Conservation (phyloP, 495 filamentous ascomycete genomes). For the Staphylotrichum tortipilum region DNA sequence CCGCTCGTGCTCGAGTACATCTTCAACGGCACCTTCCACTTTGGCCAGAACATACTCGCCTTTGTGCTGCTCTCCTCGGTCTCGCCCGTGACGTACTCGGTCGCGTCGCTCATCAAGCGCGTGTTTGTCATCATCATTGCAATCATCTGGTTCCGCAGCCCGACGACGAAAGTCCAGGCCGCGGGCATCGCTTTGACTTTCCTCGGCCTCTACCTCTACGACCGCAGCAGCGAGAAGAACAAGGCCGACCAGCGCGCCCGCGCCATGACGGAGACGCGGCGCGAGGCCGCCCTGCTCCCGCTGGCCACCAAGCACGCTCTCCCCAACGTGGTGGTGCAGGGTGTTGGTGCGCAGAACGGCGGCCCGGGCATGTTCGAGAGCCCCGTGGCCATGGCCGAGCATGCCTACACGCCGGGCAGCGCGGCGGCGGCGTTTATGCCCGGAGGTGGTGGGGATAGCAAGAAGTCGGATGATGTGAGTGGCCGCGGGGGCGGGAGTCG, state of each 20-base stretch:
- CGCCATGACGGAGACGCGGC: slow-evolving; percentile 35
- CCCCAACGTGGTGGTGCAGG: not conserved
- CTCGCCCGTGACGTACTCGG: slow-evolving; percentile 93
- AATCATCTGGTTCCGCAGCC: slow-evolving; percentile 90
- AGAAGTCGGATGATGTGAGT: slow-evolving; percentile 51
- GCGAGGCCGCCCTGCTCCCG: slow-evolving; percentile 58
- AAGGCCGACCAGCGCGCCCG: slow-evolving; percentile 67
- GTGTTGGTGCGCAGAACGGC: slow-evolving; percentile 6
- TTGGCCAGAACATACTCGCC: slow-evolving; percentile 90
- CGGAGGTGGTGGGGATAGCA: slow-evolving; percentile 29
- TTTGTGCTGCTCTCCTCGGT: slow-evolving; percentile 87
- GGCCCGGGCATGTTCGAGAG: slow-evolving; percentile 28
- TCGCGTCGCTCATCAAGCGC: slow-evolving; percentile 89
- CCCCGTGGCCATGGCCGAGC: slow-evolving; percentile 14
- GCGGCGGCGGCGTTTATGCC: slow-evolving; percentile 7
- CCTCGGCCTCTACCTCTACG: slow-evolving; percentile 89
- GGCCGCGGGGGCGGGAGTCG: slow-evolving; percentile 36
- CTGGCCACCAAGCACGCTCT: slow-evolving; percentile 35
- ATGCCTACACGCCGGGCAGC: slow-evolving; percentile 6
- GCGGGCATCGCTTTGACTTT: slow-evolving; percentile 84
- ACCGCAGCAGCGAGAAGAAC: slow-evolving; percentile 77
- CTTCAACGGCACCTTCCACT: slow-evolving; percentile 96
- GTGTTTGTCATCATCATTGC: slow-evolving; percentile 95
- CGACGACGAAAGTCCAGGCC: slow-evolving; percentile 73
- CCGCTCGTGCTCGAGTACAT: slow-evolving; percentile 73